A percentile compares a stretch with the other conserved stretches of the same genome.
These are phyloP conservation scores for Rutstroemia sp. DNA, from an alignment of 2,329 filamentous ascomycete genomes.

Conservation along the genomic window DNA sequence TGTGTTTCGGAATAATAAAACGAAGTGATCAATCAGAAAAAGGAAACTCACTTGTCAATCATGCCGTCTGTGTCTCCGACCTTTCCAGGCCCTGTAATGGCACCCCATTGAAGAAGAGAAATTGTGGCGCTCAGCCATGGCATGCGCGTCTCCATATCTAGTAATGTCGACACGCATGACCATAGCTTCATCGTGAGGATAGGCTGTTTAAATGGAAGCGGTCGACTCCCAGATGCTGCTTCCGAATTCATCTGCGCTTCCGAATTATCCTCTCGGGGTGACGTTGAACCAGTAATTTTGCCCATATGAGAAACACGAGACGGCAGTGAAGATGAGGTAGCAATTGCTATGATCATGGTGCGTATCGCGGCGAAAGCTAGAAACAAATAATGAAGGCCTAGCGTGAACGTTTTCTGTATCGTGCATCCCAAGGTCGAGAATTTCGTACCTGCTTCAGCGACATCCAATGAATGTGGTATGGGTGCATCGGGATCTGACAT, in stretches of 20 bases:
- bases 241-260: constrained; percentile 12
- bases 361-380: constrained; percentile 53
- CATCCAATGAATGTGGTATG: constrained; percentile 7
- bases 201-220: constrained; percentile 24
- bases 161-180: constrained; percentile 62
- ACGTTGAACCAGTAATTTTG: constrained; percentile 18
- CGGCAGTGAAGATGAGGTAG: constrained; percentile 61
- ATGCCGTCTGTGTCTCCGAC: constrained; percentile 68
- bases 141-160: constrained; percentile 74
- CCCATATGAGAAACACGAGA: constrained; percentile 36
- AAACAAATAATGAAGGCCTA: constrained; percentile 42
- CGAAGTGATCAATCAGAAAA: constrained; percentile 12
- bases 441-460: constrained; percentile 14
- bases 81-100: constrained; percentile 65
- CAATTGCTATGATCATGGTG: constrained; percentile 55
- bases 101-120: constrained; percentile 68
- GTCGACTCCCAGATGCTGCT: constrained; percentile 12
- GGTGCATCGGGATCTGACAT: constrained; percentile 29
- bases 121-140: constrained; percentile 78
- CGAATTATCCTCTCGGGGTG: constrained; percentile 21
- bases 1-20: neutral
- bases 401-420: constrained; percentile 39
- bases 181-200: constrained; percentile 72
- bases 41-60: constrained; percentile 69
- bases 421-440: constrained; percentile 16